phyloP scores from a whole-genome alignment of 164 flowering plant species.

The Stephania cephalantha region DNA sequence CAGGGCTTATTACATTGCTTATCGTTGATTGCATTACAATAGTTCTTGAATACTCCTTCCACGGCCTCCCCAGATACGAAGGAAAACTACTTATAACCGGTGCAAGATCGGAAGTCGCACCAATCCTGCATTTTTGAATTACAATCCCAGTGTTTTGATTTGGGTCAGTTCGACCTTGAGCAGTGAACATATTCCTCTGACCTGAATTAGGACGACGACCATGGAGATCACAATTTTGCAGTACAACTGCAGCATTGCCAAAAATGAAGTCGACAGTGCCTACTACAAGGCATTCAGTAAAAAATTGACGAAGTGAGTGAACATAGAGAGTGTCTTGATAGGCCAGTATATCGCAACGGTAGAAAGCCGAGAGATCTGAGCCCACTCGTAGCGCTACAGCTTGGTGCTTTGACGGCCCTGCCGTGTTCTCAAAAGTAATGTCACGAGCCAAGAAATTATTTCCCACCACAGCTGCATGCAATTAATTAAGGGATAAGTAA shows the following conservation, averaged over 20 bases:
- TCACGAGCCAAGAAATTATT: conserved; percentile 60
- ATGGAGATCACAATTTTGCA: conserved; percentile 68
- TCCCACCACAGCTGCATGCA: conserved; percentile 60
- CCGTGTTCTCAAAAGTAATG: conserved; percentile 75
- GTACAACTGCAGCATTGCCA: conserved; percentile 61
- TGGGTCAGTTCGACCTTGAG: conserved; percentile 69
- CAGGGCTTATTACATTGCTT: conserved; percentile 45
- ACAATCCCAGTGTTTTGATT: conserved; percentile 81
- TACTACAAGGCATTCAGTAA: conserved; percentile 38
- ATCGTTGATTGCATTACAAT: conserved; percentile 53
- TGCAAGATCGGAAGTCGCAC: conserved; percentile 45
- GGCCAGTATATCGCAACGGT: conserved; percentile 60
- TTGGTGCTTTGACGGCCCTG: conserved; percentile 81
- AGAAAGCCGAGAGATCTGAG: conserved; percentile 70
- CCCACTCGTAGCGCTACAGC: conserved; percentile 85
- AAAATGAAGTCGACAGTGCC: conserved; percentile 88
- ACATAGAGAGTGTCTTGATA: conserved; percentile 89
- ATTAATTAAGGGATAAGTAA: neutral
- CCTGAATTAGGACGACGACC: conserved; percentile 57
- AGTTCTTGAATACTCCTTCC: conserved; percentile 72
- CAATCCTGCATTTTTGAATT: conserved; percentile 57
- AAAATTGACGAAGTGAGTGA: conserved; percentile 75
- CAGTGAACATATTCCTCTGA: conserved; percentile 71
- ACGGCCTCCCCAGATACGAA: conserved; percentile 70
- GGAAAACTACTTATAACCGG: conserved; percentile 37